These are phyloP conservation scores for Amphicarpaea edgeworthii DNA, from an alignment of 306 rosid species.

Conservation along the genomic window DNA sequence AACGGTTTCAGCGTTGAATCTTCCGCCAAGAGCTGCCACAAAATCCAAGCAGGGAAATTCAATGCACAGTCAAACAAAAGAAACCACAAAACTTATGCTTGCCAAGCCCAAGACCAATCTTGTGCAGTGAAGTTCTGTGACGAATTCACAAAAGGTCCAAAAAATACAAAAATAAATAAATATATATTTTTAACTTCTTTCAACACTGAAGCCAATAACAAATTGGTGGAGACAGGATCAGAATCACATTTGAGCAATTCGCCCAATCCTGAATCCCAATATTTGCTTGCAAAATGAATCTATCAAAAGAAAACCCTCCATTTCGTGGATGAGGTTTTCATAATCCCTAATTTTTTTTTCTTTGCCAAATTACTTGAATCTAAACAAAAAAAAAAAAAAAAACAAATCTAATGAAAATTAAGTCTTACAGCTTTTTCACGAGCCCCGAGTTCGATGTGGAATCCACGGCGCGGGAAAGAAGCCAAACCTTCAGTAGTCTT, in stretches of 20 bases:
- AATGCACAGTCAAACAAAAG: slow-evolving; percentile 26
- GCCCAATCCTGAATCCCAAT: background rate
- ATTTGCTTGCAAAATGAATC: background rate
- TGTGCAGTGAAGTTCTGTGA: background rate
- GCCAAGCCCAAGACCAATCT: slow-evolving; percentile 1
- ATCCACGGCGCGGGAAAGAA: slow-evolving; percentile 69
- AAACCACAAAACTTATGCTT: background rate
- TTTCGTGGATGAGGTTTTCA: background rate
- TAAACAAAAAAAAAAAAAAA: background rate
- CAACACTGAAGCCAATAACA: background rate
- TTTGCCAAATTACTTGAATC: slow-evolving; percentile 1
- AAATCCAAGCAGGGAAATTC: slow-evolving; percentile 1
- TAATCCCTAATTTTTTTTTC: background rate
- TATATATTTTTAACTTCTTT: too few relatives aligned
- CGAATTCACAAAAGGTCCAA: too few relatives aligned
- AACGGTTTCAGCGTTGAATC: slow-evolving; percentile 75
- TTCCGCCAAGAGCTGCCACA: slow-evolving; percentile 81
- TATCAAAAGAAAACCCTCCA: background rate
- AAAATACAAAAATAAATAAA: too few relatives aligned
- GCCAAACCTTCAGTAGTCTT: slow-evolving; percentile 52
- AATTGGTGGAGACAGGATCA: background rate
- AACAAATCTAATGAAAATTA: background rate
- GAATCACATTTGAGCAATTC: slow-evolving; percentile 14
- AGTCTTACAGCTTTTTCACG: slow-evolving; percentile 89
- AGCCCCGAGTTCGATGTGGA: slow-evolving; percentile 74